Conservation (phyloP, 1,139 yeast genomes). For the Insectozyma bohioensis region DNA sequence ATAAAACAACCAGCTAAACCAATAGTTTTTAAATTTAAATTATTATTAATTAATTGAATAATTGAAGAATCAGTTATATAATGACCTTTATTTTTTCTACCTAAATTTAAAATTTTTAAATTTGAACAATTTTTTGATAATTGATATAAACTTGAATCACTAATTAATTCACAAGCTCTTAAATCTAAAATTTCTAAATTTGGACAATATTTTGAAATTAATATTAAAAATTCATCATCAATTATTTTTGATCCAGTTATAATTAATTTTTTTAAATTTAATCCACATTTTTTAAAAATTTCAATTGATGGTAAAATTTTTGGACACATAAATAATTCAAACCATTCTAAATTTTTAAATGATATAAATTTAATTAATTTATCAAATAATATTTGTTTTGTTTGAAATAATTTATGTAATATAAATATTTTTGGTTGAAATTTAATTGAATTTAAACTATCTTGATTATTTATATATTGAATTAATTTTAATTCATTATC, state of each 20-base stretch:
- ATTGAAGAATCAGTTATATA: constrained; percentile 72
- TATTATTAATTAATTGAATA: constrained; percentile 53
- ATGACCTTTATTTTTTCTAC: constrained; percentile 71
- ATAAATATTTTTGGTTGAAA: constrained; percentile 33
- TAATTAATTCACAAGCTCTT: constrained; percentile 78
- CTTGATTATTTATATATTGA: constrained; percentile 35
- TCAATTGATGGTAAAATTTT: constrained; percentile 55
- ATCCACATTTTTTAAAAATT: constrained; percentile 34
- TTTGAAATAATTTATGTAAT: constrained; percentile 36
- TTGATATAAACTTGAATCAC: constrained; percentile 72
- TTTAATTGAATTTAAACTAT: constrained; percentile 6
- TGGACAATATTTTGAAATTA: constrained; percentile 57
- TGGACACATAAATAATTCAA: constrained; percentile 87
- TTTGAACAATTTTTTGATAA: constrained; percentile 60
- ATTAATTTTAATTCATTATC: constrained; percentile 31
- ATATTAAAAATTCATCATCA: constrained; percentile 57
- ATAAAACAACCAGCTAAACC: constrained; percentile 90
- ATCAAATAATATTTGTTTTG: constrained; percentile 30
- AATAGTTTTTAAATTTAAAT: constrained; percentile 59
- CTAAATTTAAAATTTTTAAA: constrained; percentile 65
- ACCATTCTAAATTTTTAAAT: constrained; percentile 55
- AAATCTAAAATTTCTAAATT: constrained; percentile 66
- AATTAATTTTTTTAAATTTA: constrained; percentile 53
- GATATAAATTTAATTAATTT: constrained; percentile 25
- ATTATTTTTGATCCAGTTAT: constrained; percentile 75